phyloP scores from a whole-genome alignment of 345 rosid genomes.

The Cochlearia excelsa region DNA sequence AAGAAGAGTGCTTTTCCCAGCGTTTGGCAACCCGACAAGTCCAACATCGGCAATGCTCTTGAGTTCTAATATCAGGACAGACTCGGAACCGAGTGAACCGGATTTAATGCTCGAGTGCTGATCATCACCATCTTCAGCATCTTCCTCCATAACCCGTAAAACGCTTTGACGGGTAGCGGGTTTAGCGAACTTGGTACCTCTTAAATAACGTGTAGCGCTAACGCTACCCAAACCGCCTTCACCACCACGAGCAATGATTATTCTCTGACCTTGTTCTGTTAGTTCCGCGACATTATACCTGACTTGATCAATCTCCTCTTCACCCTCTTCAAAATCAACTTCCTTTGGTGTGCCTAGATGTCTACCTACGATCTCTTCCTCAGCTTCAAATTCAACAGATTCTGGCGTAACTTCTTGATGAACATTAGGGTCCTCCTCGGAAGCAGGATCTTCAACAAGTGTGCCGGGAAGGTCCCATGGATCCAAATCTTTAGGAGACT shows the following conservation, averaged over 20 bases:
- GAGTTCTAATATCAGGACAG: slow-evolving; percentile 66
- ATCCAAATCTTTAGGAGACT: slow-evolving; percentile 49
- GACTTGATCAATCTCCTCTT: slow-evolving; percentile 41
- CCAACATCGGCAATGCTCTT: slow-evolving; percentile 98
- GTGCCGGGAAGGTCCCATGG: slow-evolving; percentile 95
- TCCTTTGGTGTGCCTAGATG: slow-evolving; percentile 13
- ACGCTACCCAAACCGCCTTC: slow-evolving; percentile 82
- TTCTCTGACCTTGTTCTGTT: slow-evolving; percentile 62
- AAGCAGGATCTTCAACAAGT: slow-evolving; percentile 42
- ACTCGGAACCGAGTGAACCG: slow-evolving; percentile 67
- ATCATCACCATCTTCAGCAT: slow-evolving; percentile 34
- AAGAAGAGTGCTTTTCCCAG: slow-evolving; percentile 90
- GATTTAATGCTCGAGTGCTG: slow-evolving; percentile 39
- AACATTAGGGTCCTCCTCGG: slow-evolving; percentile 16
- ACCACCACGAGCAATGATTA: slow-evolving; percentile 74
- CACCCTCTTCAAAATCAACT: slow-evolving; percentile 29
- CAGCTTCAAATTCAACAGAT: slow-evolving; percentile 13
- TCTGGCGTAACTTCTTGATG: slow-evolving; percentile 28
- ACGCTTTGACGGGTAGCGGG: slow-evolving; percentile 8
- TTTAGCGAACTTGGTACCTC: slow-evolving; percentile 39
- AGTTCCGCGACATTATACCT: slow-evolving; percentile 65
- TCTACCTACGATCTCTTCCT: background rate
- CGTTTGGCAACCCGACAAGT: slow-evolving; percentile 96
- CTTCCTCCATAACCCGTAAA: slow-evolving; percentile 19
- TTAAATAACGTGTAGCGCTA: slow-evolving; percentile 41